Evolutionary conservation across 441 rosid genomes (phyloP), one percentile per base, ranked within the genome.

Genomic region (Populus hybrid): DNA sequence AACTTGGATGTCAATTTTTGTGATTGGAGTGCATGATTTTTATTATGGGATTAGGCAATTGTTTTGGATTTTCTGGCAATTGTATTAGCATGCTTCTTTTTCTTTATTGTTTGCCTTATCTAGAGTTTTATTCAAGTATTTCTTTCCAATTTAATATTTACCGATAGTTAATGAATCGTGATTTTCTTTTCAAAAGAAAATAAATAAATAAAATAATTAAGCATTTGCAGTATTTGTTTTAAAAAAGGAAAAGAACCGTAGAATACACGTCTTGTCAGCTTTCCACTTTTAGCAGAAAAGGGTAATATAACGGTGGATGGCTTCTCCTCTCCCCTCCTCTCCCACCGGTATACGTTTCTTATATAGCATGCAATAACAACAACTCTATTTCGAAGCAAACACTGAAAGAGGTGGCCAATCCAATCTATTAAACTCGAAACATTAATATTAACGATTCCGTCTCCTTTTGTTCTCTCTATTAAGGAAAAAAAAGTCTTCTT

Each of bases 341-440:
- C 84, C 83, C 80, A 80, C 78, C 77, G 85, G 84, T 79, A 87
- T 84, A 80, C 85, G 79, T 86, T 82, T 81, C 85, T 81, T 73
- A 85, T 79, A 42, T 46, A 61, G 71, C 79, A 80, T 76, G 78
- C 81, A 74, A 78, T 71, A 23, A 6, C 67, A 71, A 10, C 32
- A 19, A 5, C 59, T 16, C 19, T 35, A 69, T 38, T 40, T 71
- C 78, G 61, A 72, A 42, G 7, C 24, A 80, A 2, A 6, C 70
- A 16, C 61, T 26, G 36, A 67, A 59, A 23, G 21, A n/a, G 23
- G 28, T 19, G 10, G 30, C 35, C 40, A 59, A 57, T 42, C 9
- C 9, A 38, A 35, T 14, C 14, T 50, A 68, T 26, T 28, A 21
- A 61, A 9, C 21, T 61, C 28, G 23, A 9, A 61, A 61, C 66